Conservation (phyloP, 352 stramenopile species). For the Chrysophaeum taylorii region DNA sequence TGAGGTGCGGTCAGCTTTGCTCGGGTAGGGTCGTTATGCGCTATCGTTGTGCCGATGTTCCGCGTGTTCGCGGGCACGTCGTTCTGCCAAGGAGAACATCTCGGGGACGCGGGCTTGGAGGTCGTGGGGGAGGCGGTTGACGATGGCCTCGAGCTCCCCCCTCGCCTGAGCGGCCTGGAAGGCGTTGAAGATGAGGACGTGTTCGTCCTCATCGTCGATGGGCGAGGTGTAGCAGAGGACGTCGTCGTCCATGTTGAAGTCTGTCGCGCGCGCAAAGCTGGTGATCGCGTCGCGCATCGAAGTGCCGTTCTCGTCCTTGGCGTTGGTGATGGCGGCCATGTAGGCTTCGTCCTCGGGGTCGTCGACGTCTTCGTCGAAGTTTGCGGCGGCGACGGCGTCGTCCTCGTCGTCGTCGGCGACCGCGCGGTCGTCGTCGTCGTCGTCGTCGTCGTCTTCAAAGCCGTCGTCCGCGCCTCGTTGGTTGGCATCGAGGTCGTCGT, state of each 20-base stretch:
- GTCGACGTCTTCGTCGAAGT: constrained; percentile 78
- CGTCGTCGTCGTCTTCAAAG: constrained; percentile 55
- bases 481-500: constrained; percentile 25
- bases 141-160: background rate
- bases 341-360: constrained; percentile 86
- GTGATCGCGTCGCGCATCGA: constrained; percentile 45
- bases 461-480: constrained; percentile 22
- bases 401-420: constrained; percentile 75
- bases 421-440: constrained; percentile 62
- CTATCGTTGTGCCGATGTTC: no score
- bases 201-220: constrained; percentile 79
- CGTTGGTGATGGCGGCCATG: constrained; percentile 48
- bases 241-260: constrained; percentile 67
- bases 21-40: no score
- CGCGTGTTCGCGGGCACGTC: no score
- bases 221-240: constrained; percentile 70
- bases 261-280: constrained; percentile 45
- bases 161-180: constrained; percentile 53
- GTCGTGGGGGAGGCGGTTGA: background rate
- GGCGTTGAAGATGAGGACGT: constrained; percentile 75
- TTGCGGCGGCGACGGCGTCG: constrained; percentile 54
- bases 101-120: background rate
- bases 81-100: background rate
- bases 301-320: constrained; percentile 39
- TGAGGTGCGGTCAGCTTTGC: no score